Conservation (phyloP, 345 rosid genomes). For the Eucalyptus cloeziana region DNA sequence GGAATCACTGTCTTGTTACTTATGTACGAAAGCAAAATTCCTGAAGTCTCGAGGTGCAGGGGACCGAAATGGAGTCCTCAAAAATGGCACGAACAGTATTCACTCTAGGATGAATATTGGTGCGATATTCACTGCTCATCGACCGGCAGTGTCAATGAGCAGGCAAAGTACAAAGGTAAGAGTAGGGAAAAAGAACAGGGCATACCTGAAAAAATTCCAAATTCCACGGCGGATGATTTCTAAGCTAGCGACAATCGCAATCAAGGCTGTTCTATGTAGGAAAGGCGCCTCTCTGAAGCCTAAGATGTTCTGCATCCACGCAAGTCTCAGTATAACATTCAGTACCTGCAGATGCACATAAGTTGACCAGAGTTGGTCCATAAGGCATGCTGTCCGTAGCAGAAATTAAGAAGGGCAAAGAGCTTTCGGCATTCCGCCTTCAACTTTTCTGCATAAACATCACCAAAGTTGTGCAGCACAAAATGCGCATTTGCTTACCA, state of each 20-base stretch:
- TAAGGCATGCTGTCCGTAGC: not conserved
- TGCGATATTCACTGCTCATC: not conserved
- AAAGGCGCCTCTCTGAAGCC: conserved; percentile 39
- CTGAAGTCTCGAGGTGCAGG: not conserved
- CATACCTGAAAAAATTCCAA: conserved; percentile 90
- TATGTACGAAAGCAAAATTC: not conserved
- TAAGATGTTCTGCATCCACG: conserved; percentile 70
- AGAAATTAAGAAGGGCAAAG: not conserved
- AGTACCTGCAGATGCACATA: conserved; percentile 26
- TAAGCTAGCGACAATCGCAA: conserved; percentile 40
- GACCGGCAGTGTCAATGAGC: not conserved
- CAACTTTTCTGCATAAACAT: not conserved
- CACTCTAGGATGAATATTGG: not conserved
- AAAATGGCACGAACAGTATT: not conserved
- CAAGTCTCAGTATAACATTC: conserved; percentile 58
- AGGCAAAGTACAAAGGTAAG: not conserved
- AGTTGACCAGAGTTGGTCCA: not conserved
- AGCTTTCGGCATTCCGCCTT: not conserved
- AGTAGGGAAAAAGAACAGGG: not conserved
- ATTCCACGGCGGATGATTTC: conserved; percentile 87
- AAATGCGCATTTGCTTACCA: conserved; percentile 21
- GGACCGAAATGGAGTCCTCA: not conserved
- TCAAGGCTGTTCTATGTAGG: conserved; percentile 43
- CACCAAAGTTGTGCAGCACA: not conserved
- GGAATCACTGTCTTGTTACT: not conserved